Conservation (phyloP, 108 stramenopile species). For the Epithemia pelagica region DNA sequence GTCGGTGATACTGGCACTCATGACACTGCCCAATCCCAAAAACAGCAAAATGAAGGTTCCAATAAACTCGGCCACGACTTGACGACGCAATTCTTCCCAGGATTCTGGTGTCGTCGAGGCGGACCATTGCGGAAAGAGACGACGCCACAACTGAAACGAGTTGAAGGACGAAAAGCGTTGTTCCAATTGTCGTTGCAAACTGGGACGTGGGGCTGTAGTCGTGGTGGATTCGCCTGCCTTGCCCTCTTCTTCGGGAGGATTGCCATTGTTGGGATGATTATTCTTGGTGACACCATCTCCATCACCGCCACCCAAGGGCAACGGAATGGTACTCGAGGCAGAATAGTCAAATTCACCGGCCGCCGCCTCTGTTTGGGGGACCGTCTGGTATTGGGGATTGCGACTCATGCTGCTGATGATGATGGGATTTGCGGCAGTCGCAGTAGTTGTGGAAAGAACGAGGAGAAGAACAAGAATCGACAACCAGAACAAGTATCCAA, state of each 20-base stretch:
- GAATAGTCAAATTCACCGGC: not conserved
- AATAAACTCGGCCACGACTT: slow-evolving; percentile 49
- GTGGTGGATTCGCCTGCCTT: not conserved
- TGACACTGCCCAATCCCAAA: slow-evolving; percentile 40
- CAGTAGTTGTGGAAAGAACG: too few species aligned
- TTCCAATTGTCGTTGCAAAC: not conserved
- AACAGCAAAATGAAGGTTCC: slow-evolving; percentile 49
- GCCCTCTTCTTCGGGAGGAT: not conserved
- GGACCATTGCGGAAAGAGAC: not conserved
- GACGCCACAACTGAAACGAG: not conserved
- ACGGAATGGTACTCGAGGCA: not conserved
- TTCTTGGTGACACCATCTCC: not conserved
- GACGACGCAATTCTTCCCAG: slow-evolving; percentile 15
- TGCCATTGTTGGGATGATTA: not conserved
- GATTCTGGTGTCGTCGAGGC: not conserved
- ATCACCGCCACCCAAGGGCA: not conserved
- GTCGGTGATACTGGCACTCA: slow-evolving; percentile 34
- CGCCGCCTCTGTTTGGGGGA: too few species aligned
- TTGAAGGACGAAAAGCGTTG: not conserved
- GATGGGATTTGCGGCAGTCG: too few species aligned
- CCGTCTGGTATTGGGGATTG: too few species aligned
- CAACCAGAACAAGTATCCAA: too few species aligned
- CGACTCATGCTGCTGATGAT: not conserved
- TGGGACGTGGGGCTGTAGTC: not conserved
- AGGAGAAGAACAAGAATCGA: too few species aligned